Base-by-base conservation (phyloP, 148 eudicot species). In the Silene conica region DNA sequence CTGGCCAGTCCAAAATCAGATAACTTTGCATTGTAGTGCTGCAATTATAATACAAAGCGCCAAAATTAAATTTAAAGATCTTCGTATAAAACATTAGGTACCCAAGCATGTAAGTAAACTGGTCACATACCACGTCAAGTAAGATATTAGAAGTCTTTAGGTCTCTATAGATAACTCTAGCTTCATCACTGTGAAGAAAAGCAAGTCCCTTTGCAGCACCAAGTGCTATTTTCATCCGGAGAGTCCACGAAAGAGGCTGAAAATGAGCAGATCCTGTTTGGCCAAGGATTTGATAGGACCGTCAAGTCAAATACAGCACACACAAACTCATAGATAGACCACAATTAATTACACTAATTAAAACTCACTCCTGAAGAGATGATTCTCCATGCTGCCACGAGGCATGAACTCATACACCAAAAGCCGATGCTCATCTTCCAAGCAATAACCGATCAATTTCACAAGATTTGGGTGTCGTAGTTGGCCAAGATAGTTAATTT, bases 1-100 rank as follows among this genome's bases (percentile, higher is more conserved):
- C 84, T 88, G 1, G 92, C 92, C 70, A 88, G 77, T 46, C 89
- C 92, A 76, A 88, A 88, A 73, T 88, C 92, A 11, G 92, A 88
- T 31, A 88, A 81, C 46, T 84, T 88, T 28, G 87, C 86, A 84
- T 85, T 88, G 82, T 82, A 88, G 23, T 88, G 80, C 92, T 86
- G 67, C 45, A 74, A 62, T 22, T 25, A 52, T 8, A 19, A 15
- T 3, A 65, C 69, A 25, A 52, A 26, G 0, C 43, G 28, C 31
- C 16, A 52, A 50, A 26, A 78, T 26, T 46, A 45, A 63, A 73
- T 58, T 8, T 15, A 9, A 28, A 26, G 43, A 28, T 26, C 18
- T 60, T 9, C 28, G 41, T 12, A 34, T 0, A 11, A 6, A 73
- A n/a, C 48, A 73, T 19, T 20, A 50, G 20, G 62, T 60, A 78